Base-by-base conservation (phyloP, 1,284 basidiomycete genomes). In the Moesziomyces sp. region DNA sequence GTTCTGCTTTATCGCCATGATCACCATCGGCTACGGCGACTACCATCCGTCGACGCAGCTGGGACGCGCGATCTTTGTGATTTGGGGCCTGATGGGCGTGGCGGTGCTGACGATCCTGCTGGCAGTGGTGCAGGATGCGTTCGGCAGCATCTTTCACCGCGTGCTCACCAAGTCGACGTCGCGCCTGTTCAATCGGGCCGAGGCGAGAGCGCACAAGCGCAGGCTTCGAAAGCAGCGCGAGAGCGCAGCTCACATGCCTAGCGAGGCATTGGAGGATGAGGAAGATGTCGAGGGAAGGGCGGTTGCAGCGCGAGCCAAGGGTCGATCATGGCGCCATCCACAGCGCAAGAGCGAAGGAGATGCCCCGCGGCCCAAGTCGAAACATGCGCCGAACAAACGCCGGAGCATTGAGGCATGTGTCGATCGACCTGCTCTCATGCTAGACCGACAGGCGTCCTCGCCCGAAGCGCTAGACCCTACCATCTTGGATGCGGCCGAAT, bases 1-100 rank as follows among this genome's bases (percentile, higher is more conserved):
- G 62, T 93, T 93, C 80, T 92, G 91, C 90, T 82, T 78, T 88
- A 85, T 74, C 43, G 61, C 72, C 35, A 76, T 80, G 63, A 78
- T 78, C 58, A 85, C 83, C 2, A 82, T 85, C 16, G 65, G 74
- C 3, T 79, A 78, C 52, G 65, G 64, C 8, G 72, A 76, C 46
- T 72, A 65, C 42, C 58, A 65, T 42, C 67, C 66, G 1, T 28
- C 46, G 5, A 69, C 74, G 44, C 70, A 76, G 57, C 88, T 90
- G 6, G 92, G 92, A 3, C 87, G 91, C 24, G 89, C 90, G 6
- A 87, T 93, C 49, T 93, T 94, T 82, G 88, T 93, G 54, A 88
- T 90, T 9, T 93, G 92, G 92, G 90, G 91, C 0, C 84, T 94
- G 46, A 45, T 76, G 52, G 68, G 65, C 50, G 74, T 77, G 45